Conservation (phyloP, 2,329 filamentous ascomycete species). For the Neonectria punicea region DNA sequence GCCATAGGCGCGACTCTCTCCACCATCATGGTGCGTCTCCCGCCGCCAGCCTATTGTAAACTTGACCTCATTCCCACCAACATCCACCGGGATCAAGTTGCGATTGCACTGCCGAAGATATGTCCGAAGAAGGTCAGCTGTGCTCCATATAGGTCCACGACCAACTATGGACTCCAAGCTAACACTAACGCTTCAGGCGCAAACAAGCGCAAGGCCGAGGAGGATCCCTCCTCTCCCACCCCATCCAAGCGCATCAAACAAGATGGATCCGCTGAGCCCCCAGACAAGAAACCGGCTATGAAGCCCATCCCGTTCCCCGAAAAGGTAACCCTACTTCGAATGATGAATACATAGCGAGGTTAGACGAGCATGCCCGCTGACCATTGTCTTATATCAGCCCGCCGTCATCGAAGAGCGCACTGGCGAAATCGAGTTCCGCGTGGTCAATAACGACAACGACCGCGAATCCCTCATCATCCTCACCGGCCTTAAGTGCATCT, state of each 20-base stretch:
- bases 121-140: constrained; percentile 43
- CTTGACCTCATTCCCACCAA: constrained; percentile 13
- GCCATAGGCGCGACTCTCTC: constrained; percentile 33
- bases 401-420: constrained; percentile 93
- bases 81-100: constrained; percentile 7
- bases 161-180: neutral
- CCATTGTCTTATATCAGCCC: constrained; percentile 61
- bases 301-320: constrained; percentile 87
- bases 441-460: constrained; percentile 95
- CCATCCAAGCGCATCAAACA: constrained; percentile 74
- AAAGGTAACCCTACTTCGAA: constrained; percentile 67
- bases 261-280: constrained; percentile 43
- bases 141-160: neutral
- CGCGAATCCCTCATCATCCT: constrained; percentile 92
- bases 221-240: constrained; percentile 70
- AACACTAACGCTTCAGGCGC: constrained; percentile 51
- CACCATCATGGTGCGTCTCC: constrained; percentile 37
- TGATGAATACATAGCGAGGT: no score
- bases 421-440: constrained; percentile 95
- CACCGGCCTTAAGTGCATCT: constrained; percentile 95
- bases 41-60: constrained; percentile 22
- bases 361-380: neutral
- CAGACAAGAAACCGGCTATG: constrained; percentile 61
- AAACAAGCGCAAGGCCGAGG: constrained; percentile 82
- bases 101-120: constrained; percentile 20